Percentiles rank a stretch among this genome's conserved stretches.
Evolutionary conservation across 1,139 yeast species (phyloP).

Genomic region (Geotrichum carabidarum): DNA sequence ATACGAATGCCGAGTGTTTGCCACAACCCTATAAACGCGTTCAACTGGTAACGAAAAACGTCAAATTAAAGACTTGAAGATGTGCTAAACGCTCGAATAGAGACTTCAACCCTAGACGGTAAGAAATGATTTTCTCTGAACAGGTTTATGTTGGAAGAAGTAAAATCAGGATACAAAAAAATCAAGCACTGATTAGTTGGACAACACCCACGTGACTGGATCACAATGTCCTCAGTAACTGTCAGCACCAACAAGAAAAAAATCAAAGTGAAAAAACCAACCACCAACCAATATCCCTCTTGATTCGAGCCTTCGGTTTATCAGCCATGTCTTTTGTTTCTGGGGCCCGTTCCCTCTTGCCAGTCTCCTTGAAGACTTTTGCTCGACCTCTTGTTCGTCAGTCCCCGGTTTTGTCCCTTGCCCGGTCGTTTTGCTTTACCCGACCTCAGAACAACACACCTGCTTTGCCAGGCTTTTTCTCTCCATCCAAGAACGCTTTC

Average conservation of each 20-base stretch:
- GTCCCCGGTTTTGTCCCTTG: background rate
- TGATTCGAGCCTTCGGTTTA: background rate
- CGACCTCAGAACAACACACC: conserved; percentile 1
- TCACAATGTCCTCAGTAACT: background rate
- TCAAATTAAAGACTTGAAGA: too few relatives aligned
- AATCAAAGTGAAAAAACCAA: background rate
- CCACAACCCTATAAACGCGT: conserved; percentile 1
- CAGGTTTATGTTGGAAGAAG: too few relatives aligned
- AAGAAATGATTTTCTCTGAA: too few relatives aligned
- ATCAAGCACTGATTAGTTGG: too few relatives aligned
- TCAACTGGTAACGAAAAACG: too few relatives aligned
- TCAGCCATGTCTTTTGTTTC: conserved; percentile 4
- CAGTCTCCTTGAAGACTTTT: background rate
- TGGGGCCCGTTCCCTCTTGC: background rate
- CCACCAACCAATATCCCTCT: conserved; percentile 2
- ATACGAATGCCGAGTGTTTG: background rate
- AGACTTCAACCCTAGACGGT: too few relatives aligned
- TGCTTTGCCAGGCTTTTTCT: conserved; percentile 18
- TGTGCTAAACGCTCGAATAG: too few relatives aligned
- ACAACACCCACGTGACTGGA: too few relatives aligned
- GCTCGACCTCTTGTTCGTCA: conserved; percentile 1
- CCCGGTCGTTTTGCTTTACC: conserved; percentile 8
- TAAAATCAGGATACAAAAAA: too few relatives aligned
- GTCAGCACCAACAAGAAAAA: background rate
- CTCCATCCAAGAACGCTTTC: conserved; percentile 17